Evolutionary conservation across 2,329 filamentous ascomycete species (phyloP).

Genomic region (Capronia epimyces): DNA sequence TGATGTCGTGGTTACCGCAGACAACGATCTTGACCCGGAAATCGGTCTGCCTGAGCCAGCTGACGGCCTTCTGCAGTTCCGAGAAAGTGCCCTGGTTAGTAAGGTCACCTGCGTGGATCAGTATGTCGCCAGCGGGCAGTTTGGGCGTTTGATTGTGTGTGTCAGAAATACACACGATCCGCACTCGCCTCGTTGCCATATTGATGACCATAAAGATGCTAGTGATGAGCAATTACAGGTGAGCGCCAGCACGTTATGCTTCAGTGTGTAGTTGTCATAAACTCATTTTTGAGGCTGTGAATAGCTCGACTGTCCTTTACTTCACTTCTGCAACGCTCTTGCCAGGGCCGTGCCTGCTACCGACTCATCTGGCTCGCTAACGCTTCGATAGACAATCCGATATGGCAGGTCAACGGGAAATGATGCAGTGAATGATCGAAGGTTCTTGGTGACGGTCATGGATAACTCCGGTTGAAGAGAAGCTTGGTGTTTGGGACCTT

Average conservation of each 20-base stretch:
- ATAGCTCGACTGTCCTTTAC: too few relatives aligned
- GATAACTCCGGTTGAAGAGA: too few relatives aligned
- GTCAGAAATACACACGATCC: slow-evolving; percentile 43
- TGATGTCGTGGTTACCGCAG: slow-evolving; percentile 46
- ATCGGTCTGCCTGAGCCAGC: slow-evolving; percentile 41
- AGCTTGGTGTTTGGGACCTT: background rate
- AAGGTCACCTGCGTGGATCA: slow-evolving; percentile 49
- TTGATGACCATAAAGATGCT: background rate
- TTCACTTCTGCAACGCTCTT: background rate
- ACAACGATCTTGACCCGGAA: slow-evolving; percentile 44
- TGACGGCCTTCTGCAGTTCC: slow-evolving; percentile 38
- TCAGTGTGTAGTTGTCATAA: background rate
- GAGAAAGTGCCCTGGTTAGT: slow-evolving; percentile 41
- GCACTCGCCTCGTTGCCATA: slow-evolving; percentile 19
- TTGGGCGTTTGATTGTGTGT: slow-evolving; percentile 39
- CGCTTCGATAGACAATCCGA: too few relatives aligned
- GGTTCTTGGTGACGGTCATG: too few relatives aligned
- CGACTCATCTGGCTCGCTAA: background rate
- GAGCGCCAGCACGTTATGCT: background rate
- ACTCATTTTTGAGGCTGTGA: too few relatives aligned
- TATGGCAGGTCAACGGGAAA: too few relatives aligned
- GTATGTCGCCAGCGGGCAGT: slow-evolving; percentile 42
- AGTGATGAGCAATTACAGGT: background rate
- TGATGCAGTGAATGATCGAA: too few relatives aligned
- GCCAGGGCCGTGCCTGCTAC: background rate